Conservation (phyloP, 2,329 filamentous ascomycete genomes). For the Claviceps purpurea region DNA sequence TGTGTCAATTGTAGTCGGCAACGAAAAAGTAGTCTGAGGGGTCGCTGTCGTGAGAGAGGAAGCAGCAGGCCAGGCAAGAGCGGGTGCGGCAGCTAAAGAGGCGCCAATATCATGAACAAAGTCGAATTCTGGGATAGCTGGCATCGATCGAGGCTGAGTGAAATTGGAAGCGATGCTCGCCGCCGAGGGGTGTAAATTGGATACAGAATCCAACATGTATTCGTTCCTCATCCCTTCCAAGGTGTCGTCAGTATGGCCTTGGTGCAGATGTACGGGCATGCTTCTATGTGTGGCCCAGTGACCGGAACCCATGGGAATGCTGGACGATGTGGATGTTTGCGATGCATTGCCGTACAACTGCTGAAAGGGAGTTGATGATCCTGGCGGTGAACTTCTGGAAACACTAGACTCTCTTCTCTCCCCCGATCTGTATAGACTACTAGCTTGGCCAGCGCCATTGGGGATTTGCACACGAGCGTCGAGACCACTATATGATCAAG, state of each 20-base stretch:
- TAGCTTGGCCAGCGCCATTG: not conserved
- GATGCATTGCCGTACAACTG: conserved; percentile 5
- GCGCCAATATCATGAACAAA: conserved; percentile 10
- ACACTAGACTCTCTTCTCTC: conserved; percentile 8
- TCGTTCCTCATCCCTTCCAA: conserved; percentile 10
- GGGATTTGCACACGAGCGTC: conserved; percentile 7
- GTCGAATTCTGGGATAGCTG: conserved; percentile 12
- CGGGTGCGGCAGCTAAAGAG: conserved; percentile 10
- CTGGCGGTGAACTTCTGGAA: conserved; percentile 8
- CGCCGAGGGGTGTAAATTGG: conserved; percentile 9
- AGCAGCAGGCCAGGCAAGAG: conserved; percentile 20
- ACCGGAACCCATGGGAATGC: conserved; percentile 7
- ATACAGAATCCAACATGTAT: conserved; percentile 12
- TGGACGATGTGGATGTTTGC: conserved; percentile 5
- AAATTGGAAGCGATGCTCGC: conserved; percentile 9
- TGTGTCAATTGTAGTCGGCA: conserved; percentile 15
- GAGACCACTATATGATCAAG: conserved; percentile 10
- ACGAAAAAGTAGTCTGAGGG: conserved; percentile 35
- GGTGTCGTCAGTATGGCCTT: conserved; percentile 10
- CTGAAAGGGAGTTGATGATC: conserved; percentile 6
- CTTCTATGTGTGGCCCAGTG: conserved; percentile 12
- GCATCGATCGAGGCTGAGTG: conserved; percentile 12
- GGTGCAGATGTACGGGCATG: conserved; percentile 4
- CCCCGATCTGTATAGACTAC: conserved; percentile 2
- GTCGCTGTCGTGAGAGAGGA: conserved; percentile 31